phyloP scores from a whole-genome alignment of 2,329 filamentous ascomycete species.

The Ophiostoma sp. region DNA sequence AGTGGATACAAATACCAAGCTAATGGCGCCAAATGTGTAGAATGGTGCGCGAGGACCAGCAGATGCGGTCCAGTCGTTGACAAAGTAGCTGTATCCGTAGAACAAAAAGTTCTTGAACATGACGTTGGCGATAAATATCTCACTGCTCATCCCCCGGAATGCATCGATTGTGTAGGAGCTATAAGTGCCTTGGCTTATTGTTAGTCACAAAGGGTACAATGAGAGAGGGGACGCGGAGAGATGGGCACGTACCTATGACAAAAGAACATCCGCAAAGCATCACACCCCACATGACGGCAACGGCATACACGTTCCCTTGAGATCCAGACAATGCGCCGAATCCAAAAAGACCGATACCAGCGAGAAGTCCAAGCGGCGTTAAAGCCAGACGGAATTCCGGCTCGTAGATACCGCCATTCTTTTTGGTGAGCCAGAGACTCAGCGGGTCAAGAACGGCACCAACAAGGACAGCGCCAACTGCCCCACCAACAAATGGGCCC shows the following conservation, averaged over 20 bases:
- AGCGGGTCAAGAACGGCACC: background rate
- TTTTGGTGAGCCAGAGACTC: slow-evolving; percentile 9
- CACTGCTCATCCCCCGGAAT: background rate
- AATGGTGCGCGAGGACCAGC: background rate
- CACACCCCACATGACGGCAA: slow-evolving; percentile 11
- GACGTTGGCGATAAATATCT: slow-evolving; percentile 6
- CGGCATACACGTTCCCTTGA: background rate
- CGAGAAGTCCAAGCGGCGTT: background rate
- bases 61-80: slow-evolving; percentile 5
- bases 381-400: slow-evolving; percentile 4
- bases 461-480: background rate
- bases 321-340: background rate
- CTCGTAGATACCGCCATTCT: background rate
- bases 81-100: background rate
- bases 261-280: slow-evolving; percentile 2
- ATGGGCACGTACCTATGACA: background rate
- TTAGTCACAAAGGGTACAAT: background rate
- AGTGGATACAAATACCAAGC: background rate
- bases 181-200: background rate
- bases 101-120: slow-evolving; percentile 10
- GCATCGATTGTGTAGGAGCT: background rate
- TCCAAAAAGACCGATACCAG: background rate
- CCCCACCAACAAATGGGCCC: background rate
- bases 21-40: background rate
- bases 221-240: background rate